Evolutionary conservation across 768 basidiomycete genomes (phyloP).

Genomic region (Amanita molliuscula): DNA sequence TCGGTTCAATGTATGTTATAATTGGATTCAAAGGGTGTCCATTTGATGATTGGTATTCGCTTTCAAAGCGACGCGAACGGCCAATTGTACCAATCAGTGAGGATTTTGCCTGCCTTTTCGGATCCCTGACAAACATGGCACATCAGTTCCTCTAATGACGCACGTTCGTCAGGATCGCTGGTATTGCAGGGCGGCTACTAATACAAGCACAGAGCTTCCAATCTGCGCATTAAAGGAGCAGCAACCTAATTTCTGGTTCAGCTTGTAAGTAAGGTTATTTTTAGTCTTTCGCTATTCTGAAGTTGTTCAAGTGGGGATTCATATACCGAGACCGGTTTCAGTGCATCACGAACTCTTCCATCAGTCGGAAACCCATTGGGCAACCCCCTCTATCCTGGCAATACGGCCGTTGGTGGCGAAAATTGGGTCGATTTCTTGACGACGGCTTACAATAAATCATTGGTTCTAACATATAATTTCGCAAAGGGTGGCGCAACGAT

Average conservation of each 20-base stretch:
- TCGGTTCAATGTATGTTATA: background rate
- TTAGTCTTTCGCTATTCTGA: background rate
- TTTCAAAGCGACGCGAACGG: constrained; percentile 22
- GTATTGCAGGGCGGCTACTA: background rate
- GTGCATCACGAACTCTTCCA: constrained; percentile 27
- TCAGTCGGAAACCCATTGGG: constrained; percentile 37
- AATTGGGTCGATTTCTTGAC: constrained; percentile 55
- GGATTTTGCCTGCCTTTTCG: background rate
- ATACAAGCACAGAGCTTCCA: background rate
- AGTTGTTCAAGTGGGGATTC: constrained; percentile 38
- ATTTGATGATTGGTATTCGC: too few relatives aligned
- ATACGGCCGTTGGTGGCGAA: constrained; percentile 40
- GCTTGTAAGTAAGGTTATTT: constrained; percentile 28
- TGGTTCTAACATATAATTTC: constrained; percentile 51
- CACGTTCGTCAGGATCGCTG: background rate
- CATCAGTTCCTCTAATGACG: background rate
- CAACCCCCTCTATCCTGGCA: constrained; percentile 45
- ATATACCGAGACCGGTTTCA: constrained; percentile 49
- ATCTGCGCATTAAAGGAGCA: background rate
- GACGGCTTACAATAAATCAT: constrained; percentile 39
- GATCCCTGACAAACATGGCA: background rate
- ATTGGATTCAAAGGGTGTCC: background rate
- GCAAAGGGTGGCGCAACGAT: constrained; percentile 63
- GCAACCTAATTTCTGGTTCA: constrained; percentile 41
- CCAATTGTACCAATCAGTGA: constrained; percentile 31